A percentile compares a stretch with the other conserved stretches of the same genome.
These are phyloP conservation scores for Cytospora mali DNA, from an alignment of 2,329 filamentous ascomycete species.

Conservation along the genomic window DNA sequence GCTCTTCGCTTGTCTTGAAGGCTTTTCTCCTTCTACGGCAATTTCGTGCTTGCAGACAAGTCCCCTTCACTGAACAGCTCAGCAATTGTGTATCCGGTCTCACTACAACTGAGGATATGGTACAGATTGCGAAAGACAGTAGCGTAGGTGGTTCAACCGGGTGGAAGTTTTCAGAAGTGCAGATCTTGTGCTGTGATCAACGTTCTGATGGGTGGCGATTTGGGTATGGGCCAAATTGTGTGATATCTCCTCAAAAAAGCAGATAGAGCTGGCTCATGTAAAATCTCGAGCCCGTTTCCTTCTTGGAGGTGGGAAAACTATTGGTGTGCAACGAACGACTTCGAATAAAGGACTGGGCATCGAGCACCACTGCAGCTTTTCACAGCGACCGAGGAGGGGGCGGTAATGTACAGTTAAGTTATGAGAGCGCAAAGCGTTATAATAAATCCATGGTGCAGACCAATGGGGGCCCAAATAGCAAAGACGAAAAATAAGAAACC, in stretches of 20 bases:
- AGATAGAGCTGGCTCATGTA: conserved; percentile 16
- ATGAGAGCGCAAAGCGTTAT: conserved; percentile 33
- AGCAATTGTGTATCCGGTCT: conserved; percentile 1
- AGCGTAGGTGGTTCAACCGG: neutral
- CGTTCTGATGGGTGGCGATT: conserved; percentile 8
- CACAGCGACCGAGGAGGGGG: conserved; percentile 22
- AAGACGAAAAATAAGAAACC: conserved; percentile 26
- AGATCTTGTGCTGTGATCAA: conserved; percentile 14
- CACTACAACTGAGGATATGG: conserved; percentile 6
- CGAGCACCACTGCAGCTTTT: conserved; percentile 24
- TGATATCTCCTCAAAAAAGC: conserved; percentile 4
- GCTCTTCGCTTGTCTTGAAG: conserved; percentile 20
- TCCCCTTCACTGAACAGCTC: neutral
- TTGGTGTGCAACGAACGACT: conserved; percentile 29
- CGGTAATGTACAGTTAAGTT: conserved; percentile 31
- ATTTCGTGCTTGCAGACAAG: conserved; percentile 20
- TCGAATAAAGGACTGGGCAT: conserved; percentile 26
- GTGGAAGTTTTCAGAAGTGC: conserved; percentile 4
- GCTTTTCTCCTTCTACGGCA: conserved; percentile 23
- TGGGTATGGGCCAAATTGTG: conserved; percentile 1
- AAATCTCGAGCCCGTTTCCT: conserved; percentile 20
- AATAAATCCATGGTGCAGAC: conserved; percentile 45
- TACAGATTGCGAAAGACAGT: conserved; percentile 9
- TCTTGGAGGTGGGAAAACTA: conserved; percentile 23
- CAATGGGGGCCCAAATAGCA: conserved; percentile 37